phyloP scores from a whole-genome alignment of 202 grass and related monocot genomes.

The Carex sylvatica region DNA sequence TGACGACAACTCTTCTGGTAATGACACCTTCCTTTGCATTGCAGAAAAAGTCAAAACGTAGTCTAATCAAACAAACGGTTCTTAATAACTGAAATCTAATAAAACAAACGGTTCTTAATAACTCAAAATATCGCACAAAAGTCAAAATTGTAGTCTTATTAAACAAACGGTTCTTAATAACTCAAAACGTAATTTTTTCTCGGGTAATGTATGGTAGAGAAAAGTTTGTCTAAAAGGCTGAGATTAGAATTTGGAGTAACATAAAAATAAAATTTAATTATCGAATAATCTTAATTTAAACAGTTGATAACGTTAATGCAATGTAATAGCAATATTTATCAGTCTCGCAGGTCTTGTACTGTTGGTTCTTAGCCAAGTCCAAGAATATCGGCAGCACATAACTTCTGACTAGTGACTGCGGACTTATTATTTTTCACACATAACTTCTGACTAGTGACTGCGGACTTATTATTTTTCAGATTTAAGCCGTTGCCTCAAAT shows the following conservation, averaged over 20 bases:
- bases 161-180: neutral
- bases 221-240: too few species aligned
- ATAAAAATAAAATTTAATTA: neutral
- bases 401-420: neutral
- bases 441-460: constrained; percentile 1
- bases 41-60: neutral
- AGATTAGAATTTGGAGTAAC: neutral
- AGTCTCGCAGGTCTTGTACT: neutral
- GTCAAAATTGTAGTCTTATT: too few species aligned
- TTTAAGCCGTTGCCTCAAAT: neutral
- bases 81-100: too few species aligned
- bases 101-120: too few species aligned
- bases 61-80: neutral
- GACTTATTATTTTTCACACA: neutral
- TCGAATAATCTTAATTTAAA: neutral
- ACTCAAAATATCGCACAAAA: too few species aligned
- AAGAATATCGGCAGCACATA: neutral
- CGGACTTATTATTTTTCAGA: neutral
- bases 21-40: neutral
- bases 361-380: neutral
- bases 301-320: neutral
- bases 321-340: neutral
- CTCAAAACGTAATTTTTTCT: neutral
- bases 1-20: too few species aligned
- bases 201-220: neutral